A percentile compares a stretch with the other conserved stretches of the same genome.
These are phyloP conservation scores for Collybiopsis confluens DNA, from an alignment of 768 basidiomycete species.

Conservation along the genomic window DNA sequence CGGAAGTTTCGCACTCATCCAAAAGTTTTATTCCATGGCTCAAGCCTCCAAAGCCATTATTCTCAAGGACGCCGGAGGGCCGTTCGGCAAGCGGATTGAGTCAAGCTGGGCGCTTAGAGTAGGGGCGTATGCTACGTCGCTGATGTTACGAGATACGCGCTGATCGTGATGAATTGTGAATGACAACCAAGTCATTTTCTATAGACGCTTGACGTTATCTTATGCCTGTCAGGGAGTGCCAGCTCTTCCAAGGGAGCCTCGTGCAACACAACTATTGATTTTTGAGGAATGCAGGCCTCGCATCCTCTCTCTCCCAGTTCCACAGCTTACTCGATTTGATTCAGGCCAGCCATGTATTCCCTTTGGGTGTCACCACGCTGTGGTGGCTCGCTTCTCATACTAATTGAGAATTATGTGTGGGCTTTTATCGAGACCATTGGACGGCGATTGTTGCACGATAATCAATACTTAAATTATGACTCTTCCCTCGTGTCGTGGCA, in stretches of 20 bases:
- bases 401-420: not conserved
- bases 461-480: too few relatives aligned
- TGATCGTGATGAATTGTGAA: slow-evolving; percentile 50
- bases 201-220: too few relatives aligned
- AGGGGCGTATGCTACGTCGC: slow-evolving; percentile 42
- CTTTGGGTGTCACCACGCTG: slow-evolving; percentile 36
- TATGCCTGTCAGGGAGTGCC: slow-evolving; percentile 24
- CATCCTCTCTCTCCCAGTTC: too few relatives aligned
- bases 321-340: too few relatives aligned
- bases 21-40: slow-evolving; percentile 36
- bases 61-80: slow-evolving; percentile 43
- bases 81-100: slow-evolving; percentile 34
- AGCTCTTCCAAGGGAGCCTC: slow-evolving; percentile 30
- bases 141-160: slow-evolving; percentile 38
- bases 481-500: too few relatives aligned
- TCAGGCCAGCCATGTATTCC: slow-evolving; percentile 48
- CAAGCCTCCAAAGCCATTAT: slow-evolving; percentile 50
- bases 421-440: not conserved
- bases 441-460: too few relatives aligned
- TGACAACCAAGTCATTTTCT: too few relatives aligned
- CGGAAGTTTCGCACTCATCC: slow-evolving; percentile 6
- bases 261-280: slow-evolving; percentile 40
- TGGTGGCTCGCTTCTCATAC: slow-evolving; percentile 11
- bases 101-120: slow-evolving; percentile 30
- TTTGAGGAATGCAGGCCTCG: slow-evolving; percentile 29